Base-by-base conservation (phyloP, 495 filamentous ascomycete species). In the Amphirosellinia nigrospora region DNA sequence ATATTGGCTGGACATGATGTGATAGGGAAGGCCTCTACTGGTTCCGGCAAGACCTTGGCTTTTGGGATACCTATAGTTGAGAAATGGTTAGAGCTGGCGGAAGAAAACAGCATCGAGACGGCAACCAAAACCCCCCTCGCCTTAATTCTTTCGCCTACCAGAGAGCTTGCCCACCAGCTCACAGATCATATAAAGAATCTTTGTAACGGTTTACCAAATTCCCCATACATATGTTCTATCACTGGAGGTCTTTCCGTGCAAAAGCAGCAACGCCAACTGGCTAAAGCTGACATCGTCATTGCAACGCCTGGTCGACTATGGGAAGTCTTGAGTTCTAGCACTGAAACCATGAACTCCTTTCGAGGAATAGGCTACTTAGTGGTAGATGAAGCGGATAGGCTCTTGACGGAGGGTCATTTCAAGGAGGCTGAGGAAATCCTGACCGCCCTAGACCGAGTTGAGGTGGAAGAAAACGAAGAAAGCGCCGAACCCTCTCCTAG, bases 151-250 rank as follows among this genome's bases (percentile, higher is more conserved):
- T 94, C 94, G 0, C 96, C 96, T 0, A 98, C 96, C 1, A 83
- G 96, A 81, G 96, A 99, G 78, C 82, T 99, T 69, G 96, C 96
- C 2, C 93, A 97, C 79, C 96, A 99, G 80, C 83, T 99, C 48
- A 83, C 88, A 11, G 88, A 90, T 30, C 96, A 99, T 77, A 87
- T 99, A 59, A 90, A 86, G 32, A 85, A 89, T 4, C 82, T 99
- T 21, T 91, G 87, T 64, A 82, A 85, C 56, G 86, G 87, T 0
- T 85, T 90, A 4, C 82, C 87, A 10, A 85, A 86, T 61, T 86
- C 89, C 2, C 88, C 87, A 21, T 92, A 94, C 66, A 89, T 93
- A 34, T 86, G 84, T 30, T 93, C 93, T 15, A 80, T 99, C 19
- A 98, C 94, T 2, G 96, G 96, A 72, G 96, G 96, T 11, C 80